phyloP scores from a whole-genome alignment of 371 early-diverging fungal genomes.

The Nematocida ausubeli region DNA sequence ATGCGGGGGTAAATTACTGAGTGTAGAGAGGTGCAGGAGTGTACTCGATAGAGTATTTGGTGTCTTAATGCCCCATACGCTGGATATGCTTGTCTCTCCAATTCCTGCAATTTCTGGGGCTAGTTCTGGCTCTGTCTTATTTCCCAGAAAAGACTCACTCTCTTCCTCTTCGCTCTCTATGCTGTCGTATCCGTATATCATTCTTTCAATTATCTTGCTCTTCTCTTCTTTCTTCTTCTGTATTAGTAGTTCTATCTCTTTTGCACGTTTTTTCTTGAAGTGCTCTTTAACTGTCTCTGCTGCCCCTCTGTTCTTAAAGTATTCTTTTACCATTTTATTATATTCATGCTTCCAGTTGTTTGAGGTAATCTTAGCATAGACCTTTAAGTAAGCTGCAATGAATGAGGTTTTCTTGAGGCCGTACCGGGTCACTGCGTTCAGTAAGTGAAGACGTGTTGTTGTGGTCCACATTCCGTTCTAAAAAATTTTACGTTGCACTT shows the following conservation, averaged over 20 bases:
- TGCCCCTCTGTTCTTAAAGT: constrained; percentile 44
- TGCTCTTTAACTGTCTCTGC: constrained; percentile 45
- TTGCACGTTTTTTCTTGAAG: constrained; percentile 40
- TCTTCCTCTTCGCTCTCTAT: constrained; percentile 44
- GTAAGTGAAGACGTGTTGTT: constrained; percentile 48
- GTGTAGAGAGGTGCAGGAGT: constrained; percentile 39
- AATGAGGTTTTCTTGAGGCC: constrained; percentile 46
- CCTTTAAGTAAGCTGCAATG: constrained; percentile 52
- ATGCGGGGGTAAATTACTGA: constrained; percentile 49
- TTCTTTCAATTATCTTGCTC: constrained; percentile 51
- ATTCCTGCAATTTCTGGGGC: constrained; percentile 24
- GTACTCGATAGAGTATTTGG: constrained; percentile 37
- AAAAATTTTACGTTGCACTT: too few relatives aligned
- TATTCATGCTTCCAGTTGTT: constrained; percentile 54
- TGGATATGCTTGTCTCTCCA: constrained; percentile 16
- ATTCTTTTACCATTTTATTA: constrained; percentile 54
- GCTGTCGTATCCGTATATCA: constrained; percentile 56
- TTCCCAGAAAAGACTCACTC: neutral
- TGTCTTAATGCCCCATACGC: constrained; percentile 22
- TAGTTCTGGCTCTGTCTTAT: neutral
- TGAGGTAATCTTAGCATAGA: constrained; percentile 46
- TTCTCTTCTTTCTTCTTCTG: constrained; percentile 54
- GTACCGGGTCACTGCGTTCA: constrained; percentile 43
- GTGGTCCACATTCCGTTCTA: constrained; percentile 45
- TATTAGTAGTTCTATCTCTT: constrained; percentile 39